Base-by-base conservation (phyloP, 257 asterid genomes). In the Vinca minor region DNA sequence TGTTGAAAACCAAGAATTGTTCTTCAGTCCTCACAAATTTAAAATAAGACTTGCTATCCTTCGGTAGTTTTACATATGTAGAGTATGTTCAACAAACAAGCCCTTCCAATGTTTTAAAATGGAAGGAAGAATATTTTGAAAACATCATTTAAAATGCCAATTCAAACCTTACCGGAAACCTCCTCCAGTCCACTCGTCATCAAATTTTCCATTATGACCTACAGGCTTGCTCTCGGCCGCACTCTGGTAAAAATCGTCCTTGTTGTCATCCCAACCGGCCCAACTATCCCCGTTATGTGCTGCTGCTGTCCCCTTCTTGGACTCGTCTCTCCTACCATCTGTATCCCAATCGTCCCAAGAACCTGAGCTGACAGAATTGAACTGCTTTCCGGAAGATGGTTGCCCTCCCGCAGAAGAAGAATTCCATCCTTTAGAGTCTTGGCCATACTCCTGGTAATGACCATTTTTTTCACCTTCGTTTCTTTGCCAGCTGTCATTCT, bases 271-370 rank as follows among this genome's bases (percentile, higher is more conserved):
- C 98, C 98, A 91, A 49, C 96, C 98, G 4, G 94, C 88, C 98
- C 98, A 91, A 76, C 72, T 68, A 74, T 91, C 98, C 17, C 77
- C 86, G 20, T 79, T 78, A n/a, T 71, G 72, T 59, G 85, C 49
- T 59, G n/a, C n/a, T n/a, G 74, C 21, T 54, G 74, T 73, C 17
- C 60, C 84, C 63, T 83, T 84, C 20, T 79, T 23, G 5, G 84
- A 50, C 49, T 69, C 85, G 69, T 68, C 88, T 63, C 79, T 84
- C 75, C 50, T 82, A 63, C 28, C 73, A 64, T 78, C 87, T 49
- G 80, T 68, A 70, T 80, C 98, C 98, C 98, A 91, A 67, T 84
- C 89, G 58, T 91, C 95, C 98, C 98, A 91, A 14, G 94, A 88
- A 52, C 44, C 75, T 5, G 85, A 62, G 70, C 52, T 76, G 59